Evolutionary conservation across 2,329 filamentous ascomycete species (phyloP).

Genomic region (Alternaria gaisen): DNA sequence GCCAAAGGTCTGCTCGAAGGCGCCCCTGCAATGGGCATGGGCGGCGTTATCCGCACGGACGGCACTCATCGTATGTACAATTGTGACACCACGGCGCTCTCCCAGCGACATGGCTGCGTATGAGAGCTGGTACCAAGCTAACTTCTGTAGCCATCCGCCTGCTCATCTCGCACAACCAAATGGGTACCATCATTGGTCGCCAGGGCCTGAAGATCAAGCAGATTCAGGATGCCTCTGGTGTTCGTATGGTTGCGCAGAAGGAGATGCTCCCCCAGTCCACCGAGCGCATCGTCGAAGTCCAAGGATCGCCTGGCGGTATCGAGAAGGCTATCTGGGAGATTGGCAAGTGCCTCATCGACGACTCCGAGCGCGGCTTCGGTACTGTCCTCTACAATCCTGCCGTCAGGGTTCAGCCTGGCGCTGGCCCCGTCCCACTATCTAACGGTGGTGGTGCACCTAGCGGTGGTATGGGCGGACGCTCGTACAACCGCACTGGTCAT

Average conservation of each 20-base stretch:
- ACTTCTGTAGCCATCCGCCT: slow-evolving; percentile 82
- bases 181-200: slow-evolving; percentile 98
- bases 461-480: slow-evolving; percentile 62
- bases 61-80: slow-evolving; percentile 88
- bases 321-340: slow-evolving; percentile 98
- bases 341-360: slow-evolving; percentile 96
- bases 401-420: slow-evolving; percentile 78
- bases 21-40: slow-evolving; percentile 95
- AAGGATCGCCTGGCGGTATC: slow-evolving; percentile 93
- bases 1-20: slow-evolving; percentile 91
- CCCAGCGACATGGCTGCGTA: background rate
- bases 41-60: slow-evolving; percentile 80
- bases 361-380: slow-evolving; percentile 95
- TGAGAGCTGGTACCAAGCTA: slow-evolving; percentile 21
- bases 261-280: slow-evolving; percentile 99
- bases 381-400: slow-evolving; percentile 98
- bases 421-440: slow-evolving; percentile 60
- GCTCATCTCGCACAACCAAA: slow-evolving; percentile 99
- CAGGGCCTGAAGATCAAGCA: slow-evolving; percentile 99
- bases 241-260: slow-evolving; percentile 99
- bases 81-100: background rate
- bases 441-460: slow-evolving; percentile 63
- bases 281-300: slow-evolving; percentile 95
- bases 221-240: slow-evolving; percentile 95
- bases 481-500: slow-evolving; percentile 93